A percentile compares a stretch with the other conserved stretches of the same genome.
phyloP scores from a whole-genome alignment of 2,329 filamentous ascomycete genomes.

The Ploettnerulaceae sp. region DNA sequence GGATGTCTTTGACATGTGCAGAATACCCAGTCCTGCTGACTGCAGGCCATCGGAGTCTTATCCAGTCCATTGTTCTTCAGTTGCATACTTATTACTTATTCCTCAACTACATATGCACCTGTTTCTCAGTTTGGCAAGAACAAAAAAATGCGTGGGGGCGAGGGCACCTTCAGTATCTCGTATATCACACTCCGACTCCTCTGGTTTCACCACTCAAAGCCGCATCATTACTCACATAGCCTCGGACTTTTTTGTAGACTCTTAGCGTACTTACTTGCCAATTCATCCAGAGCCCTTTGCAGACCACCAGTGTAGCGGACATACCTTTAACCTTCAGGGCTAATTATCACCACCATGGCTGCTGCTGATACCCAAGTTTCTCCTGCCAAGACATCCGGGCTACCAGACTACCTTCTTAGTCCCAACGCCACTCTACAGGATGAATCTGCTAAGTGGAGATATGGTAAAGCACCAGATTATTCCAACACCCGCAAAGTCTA shows the following conservation, averaged over 20 bases:
- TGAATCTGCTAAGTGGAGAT: constrained; percentile 50
- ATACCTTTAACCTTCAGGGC: too few species aligned
- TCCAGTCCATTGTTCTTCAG: not conserved
- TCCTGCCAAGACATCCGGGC: constrained; percentile 15
- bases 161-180: too few species aligned
- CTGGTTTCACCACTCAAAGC: not conserved
- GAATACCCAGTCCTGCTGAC: not conserved
- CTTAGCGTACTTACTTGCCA: too few species aligned
- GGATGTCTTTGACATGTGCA: not conserved
- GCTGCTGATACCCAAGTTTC: constrained; percentile 16
- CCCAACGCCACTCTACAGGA: constrained; percentile 55
- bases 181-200: not conserved
- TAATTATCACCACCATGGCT: too few species aligned
- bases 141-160: not conserved
- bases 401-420: constrained; percentile 54
- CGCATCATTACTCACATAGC: too few species aligned
- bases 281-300: too few species aligned
- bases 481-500: constrained; percentile 57
- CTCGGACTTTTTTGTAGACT: too few species aligned
- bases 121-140: not conserved
- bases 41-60: not conserved
- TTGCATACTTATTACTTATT: not conserved
- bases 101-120: not conserved
- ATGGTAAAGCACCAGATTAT: constrained; percentile 58
- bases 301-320: too few species aligned